Base-by-base conservation (phyloP, 2,329 filamentous ascomycete genomes). In the Pseudocercospora ulei region DNA sequence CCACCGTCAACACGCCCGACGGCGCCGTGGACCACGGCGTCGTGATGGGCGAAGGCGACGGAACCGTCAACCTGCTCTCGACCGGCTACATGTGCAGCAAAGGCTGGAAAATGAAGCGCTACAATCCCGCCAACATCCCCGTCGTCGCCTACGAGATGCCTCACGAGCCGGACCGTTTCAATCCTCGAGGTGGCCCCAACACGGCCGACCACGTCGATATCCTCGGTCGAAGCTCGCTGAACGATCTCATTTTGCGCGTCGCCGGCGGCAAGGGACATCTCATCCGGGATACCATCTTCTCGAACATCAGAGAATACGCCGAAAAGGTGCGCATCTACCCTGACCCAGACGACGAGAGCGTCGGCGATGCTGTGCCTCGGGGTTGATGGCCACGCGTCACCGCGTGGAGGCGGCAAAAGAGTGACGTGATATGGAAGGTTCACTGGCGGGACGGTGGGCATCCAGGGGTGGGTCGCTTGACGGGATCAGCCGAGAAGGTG, bases 1-100 rank as follows among this genome's bases (percentile, higher is more conserved):
- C 78, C 2, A 82, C 83, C 24, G 79, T 85, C 52, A 81, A 78
- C 0, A 67, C 65, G 1, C 58, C 80, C 19, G 80, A 69, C 1
- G 62, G 61, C 12, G 61, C 65, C 12, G 62, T 73, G 3, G 87
- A 98, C 57, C 90, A 82, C 49, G 90, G 90, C 14, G 85, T 98
- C n/a, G 71, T 93, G 20, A 80, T 95, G 71, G 88, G 88, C 23
- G 90, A 96, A 61, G 90, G 90, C 3, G 90, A 98, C 53, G 90
- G 90, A 1, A 98, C 90, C 0, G 90, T 98, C 26, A 93, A 87
- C 49, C 63, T 98, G n/a, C 65, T 98, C 7, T 92, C 82, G 52
- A 76, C 78, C 1, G 90, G 88, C 2, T 98, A 96, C 60, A 96
- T 98, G 90, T 98, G 90, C 61, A 81, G 85, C 52, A 85, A 80